Base-by-base conservation (phyloP, 2,329 filamentous ascomycete species). In the Hypoxylon sp. region DNA sequence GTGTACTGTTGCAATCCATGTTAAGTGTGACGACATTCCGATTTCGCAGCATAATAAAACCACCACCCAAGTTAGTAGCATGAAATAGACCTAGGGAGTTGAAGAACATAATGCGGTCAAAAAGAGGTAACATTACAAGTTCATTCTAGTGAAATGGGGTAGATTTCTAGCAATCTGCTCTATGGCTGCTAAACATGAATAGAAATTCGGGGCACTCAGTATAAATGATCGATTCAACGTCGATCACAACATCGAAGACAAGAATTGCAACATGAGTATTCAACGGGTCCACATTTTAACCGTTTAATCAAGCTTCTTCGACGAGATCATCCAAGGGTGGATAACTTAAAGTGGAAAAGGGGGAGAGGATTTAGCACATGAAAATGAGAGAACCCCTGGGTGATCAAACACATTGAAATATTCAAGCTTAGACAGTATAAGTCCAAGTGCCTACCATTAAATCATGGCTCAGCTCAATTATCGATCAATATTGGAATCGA, bases 1-100 rank as follows among this genome's bases (percentile, higher is more conserved):
- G 62, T 55, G 62, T 59, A 65, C 42, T 59, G 62, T 65, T 65
- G 54, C 54, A 59, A 65, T 65, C 62, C 48, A 37, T 32, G 54
- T 53, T 50, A 19, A 46, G 21, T n/a, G 37, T 65, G 62, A 59
- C 54, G 42, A 54, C 29, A 53, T 47, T 11, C 15, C 6, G n/a
- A 21, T 52, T 52, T 32, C 37, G 42, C 31, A 21, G 37, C 31
- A 42, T 58, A 50, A 50, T 31, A 46, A 17, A 35, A 27, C 21
- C 35, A 35, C 27, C n/a, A 21, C 10, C 39, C 7, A 19, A 44
- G 39, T 44, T 35, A 35, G 11, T 3, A 17, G n/a, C 35, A 21
- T 21, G n/a, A 42, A 39, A 8, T 8, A 2, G 15, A 42, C 32
- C 7, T 42, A 27, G 10, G 27, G 52, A 17, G 31, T 17, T 29